Evolutionary conservation across 495 filamentous ascomycete genomes (phyloP).

Genomic region (Penicillium paxilli): DNA sequence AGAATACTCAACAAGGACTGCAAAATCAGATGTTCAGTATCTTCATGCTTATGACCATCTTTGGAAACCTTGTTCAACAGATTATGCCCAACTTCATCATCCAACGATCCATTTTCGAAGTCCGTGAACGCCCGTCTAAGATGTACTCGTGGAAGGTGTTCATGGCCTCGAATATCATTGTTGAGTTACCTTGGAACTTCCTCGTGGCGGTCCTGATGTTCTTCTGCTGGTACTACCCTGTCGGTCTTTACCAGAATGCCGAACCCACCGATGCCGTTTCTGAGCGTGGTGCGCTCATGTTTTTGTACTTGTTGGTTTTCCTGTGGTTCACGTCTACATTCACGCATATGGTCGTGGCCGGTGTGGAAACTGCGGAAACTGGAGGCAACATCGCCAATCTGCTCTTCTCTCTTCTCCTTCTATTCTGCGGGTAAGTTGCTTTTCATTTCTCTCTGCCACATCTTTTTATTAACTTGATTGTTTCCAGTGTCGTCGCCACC

Average conservation of each 20-base stretch:
- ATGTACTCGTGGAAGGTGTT: slow-evolving; percentile 65
- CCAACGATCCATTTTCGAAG: slow-evolving; percentile 1
- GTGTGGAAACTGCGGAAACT: slow-evolving; percentile 49
- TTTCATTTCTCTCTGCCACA: neutral
- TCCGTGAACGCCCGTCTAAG: slow-evolving; percentile 51
- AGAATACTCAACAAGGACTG: slow-evolving; percentile 12
- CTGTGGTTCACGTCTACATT: slow-evolving; percentile 54
- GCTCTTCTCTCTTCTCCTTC: slow-evolving; percentile 49
- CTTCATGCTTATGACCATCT: slow-evolving; percentile 10
- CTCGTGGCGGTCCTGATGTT: slow-evolving; percentile 57
- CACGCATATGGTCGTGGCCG: slow-evolving; percentile 53
- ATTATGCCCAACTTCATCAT: slow-evolving; percentile 12
- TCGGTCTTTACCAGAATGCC: slow-evolving; percentile 54
- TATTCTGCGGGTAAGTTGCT: slow-evolving; percentile 38
- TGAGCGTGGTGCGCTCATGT: slow-evolving; percentile 49
- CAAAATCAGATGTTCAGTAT: slow-evolving; percentile 11
- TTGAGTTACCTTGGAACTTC: slow-evolving; percentile 66
- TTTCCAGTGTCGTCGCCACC: slow-evolving; percentile 51
- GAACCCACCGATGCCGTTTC: slow-evolving; percentile 34
- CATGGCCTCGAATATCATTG: slow-evolving; percentile 57
- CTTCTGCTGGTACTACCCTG: slow-evolving; percentile 60
- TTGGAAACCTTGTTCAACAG: slow-evolving; percentile 6
- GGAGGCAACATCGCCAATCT: slow-evolving; percentile 53
- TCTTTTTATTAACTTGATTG: neutral
- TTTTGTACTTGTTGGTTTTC: slow-evolving; percentile 46